Base-by-base conservation (phyloP, 2,329 filamentous ascomycete species). In the Neobulgaria alba region DNA sequence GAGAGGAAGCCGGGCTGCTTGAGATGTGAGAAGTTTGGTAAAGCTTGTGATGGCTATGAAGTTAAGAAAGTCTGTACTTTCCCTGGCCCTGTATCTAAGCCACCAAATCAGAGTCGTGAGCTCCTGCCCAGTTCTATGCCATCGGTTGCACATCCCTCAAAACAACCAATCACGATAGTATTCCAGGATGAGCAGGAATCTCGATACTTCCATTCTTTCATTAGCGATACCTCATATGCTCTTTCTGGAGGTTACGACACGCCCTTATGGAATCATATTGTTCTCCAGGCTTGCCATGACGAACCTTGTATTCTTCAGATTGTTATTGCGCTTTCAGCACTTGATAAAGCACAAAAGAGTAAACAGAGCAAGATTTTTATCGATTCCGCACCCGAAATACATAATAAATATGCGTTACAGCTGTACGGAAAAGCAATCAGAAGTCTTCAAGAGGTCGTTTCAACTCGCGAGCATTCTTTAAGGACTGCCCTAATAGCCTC, bases 1-100 rank as follows among this genome's bases (percentile, higher is more conserved):
- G 77, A 81, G 58, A 63, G 57, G 48, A 72, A 75, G 31, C 77
- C 77, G 3, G 60, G 65, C 10, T 79, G 77, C 55, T 64, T 67
- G 7, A 71, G 77, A 55, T 82, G 77, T 52, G 59, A 70, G 26
- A 68, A 70, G 35, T 74, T 74, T 41, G 74, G 71, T 47, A 75
- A 71, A 50, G 52, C 52, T 7, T 82, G 78, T 58, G 63, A 66
- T 14, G 77, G 78, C 45, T 82, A 82, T 31, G 29, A 14, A 2
- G 10, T 16, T 10, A n/a, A n/a, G 10, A 21, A 20, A 19, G 10
- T 15, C 10, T 9, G 19, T 2, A 17, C 26, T 31, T 14, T 16
- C 15, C 19, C 20, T 31, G 20, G 9, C 12, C 23, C 23, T 19
- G 16, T n/a, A 19, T 10, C 17, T 4, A 35, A 18, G 15, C 33